phyloP scores from a whole-genome alignment of 176 grass and related monocot genomes.

The Tillandsia leiboldiana region DNA sequence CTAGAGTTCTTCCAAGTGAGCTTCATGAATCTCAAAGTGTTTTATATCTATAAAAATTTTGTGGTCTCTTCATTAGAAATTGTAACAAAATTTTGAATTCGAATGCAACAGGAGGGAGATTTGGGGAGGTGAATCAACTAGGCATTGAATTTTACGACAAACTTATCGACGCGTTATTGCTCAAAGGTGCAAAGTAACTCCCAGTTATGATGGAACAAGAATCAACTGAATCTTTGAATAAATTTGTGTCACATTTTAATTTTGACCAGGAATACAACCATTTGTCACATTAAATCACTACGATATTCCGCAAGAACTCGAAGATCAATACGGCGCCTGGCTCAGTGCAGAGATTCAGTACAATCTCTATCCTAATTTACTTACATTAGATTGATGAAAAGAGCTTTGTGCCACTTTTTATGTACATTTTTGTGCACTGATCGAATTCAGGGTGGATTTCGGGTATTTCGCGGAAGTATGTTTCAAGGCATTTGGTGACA shows the following conservation, averaged over 20 bases:
- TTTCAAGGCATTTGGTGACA: slow-evolving; percentile 54
- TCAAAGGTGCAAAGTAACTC: slow-evolving; percentile 32
- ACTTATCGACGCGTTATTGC: slow-evolving; percentile 38
- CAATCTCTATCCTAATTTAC: not conserved
- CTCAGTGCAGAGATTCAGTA: slow-evolving; percentile 47
- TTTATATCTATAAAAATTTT: no score
- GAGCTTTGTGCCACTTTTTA: not conserved
- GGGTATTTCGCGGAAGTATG: slow-evolving; percentile 49
- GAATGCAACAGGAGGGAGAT: slow-evolving; percentile 36
- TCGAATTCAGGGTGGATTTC: slow-evolving; percentile 34
- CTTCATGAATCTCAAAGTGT: not conserved
- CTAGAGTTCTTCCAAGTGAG: slow-evolving; percentile 64
- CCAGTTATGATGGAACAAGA: not conserved
- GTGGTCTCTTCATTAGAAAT: no score
- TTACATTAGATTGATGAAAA: not conserved
- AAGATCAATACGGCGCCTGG: slow-evolving; percentile 64
- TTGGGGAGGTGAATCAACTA: slow-evolving; percentile 27
- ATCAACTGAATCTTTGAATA: not conserved
- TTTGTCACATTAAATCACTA: slow-evolving; percentile 64
- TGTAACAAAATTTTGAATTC: not conserved
- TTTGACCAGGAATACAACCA: slow-evolving; percentile 47
- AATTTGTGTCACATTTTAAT: slow-evolving; percentile 4
- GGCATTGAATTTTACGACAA: slow-evolving; percentile 53
- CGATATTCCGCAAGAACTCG: slow-evolving; percentile 51
- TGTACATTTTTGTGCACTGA: not conserved